These are phyloP conservation scores for Penicillium sp. DNA, from an alignment of 2,329 filamentous ascomycete genomes.

Conservation along the genomic window DNA sequence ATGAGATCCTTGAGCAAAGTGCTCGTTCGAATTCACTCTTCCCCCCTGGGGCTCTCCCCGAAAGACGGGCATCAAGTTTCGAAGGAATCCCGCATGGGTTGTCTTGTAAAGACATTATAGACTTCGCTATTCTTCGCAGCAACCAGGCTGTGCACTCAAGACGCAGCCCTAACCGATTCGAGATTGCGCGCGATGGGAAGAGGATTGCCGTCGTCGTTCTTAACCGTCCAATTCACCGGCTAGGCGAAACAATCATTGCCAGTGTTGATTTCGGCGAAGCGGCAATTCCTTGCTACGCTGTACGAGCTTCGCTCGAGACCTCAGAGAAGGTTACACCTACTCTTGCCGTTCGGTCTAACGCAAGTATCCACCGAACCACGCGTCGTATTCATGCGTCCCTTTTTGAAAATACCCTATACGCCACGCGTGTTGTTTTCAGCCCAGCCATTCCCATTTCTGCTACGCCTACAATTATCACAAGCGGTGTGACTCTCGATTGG, in stretches of 20 bases:
- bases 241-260: constrained; percentile 85
- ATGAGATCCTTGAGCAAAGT: constrained; percentile 68
- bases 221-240: constrained; percentile 81
- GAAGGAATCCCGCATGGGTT: constrained; percentile 57
- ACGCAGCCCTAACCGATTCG: constrained; percentile 88
- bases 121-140: constrained; percentile 84
- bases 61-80: constrained; percentile 55
- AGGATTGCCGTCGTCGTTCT: constrained; percentile 91
- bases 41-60: constrained; percentile 74
- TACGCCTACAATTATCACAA: constrained; percentile 91
- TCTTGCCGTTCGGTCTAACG: constrained; percentile 80
- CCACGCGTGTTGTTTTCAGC: constrained; percentile 76
- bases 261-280: constrained; percentile 81
- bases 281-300: constrained; percentile 80
- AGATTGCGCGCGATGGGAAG: constrained; percentile 89
- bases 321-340: constrained; percentile 79
- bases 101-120: constrained; percentile 82
- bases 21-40: constrained; percentile 57
- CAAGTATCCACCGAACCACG: constrained; percentile 85
- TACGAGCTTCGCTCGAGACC: constrained; percentile 84
- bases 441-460: constrained; percentile 81
- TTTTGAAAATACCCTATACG: constrained; percentile 82
- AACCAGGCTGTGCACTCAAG: constrained; percentile 70
- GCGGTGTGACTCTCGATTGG: constrained; percentile 85
- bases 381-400: constrained; percentile 77